Percentiles rank a stretch among this genome's conserved stretches.
These are phyloP conservation scores for Cyberlindnera petersonii DNA, from an alignment of 805 yeast genomes.

Conservation along the genomic window DNA sequence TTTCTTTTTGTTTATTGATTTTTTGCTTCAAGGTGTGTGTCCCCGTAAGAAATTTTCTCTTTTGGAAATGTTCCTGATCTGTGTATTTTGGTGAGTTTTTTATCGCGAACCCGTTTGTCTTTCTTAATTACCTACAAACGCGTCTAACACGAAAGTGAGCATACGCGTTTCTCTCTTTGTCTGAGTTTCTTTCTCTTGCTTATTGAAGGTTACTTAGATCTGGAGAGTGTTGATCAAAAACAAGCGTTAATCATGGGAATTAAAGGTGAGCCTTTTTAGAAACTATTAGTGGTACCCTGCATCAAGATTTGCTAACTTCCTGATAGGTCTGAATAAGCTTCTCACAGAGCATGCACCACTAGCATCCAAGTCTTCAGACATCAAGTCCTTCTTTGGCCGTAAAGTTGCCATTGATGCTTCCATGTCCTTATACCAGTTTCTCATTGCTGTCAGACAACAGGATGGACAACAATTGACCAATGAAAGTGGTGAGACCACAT, in stretches of 20 bases:
- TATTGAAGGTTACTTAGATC: no score
- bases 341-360: conserved; percentile 86
- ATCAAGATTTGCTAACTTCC: not conserved
- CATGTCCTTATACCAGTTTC: conserved; percentile 93
- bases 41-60: no score
- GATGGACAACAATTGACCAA: conserved; percentile 92
- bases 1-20: not conserved
- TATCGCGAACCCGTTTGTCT: not conserved
- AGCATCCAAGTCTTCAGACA: conserved; percentile 72
- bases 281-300: not conserved
- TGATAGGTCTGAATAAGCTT: conserved; percentile 74
- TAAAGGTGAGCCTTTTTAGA: conserved; percentile 35
- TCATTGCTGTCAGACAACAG: conserved; percentile 93
- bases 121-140: not conserved
- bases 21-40: no score
- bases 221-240: no score
- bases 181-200: no score
- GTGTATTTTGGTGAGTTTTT: no score
- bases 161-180: conserved; percentile 2
- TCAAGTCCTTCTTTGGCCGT: conserved; percentile 84
- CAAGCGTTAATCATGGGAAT: conserved; percentile 54
- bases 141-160: not conserved
- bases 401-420: conserved; percentile 97
- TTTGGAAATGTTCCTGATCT: no score
- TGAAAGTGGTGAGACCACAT: conserved; percentile 87